Conservation (phyloP, 2,329 filamentous ascomycete species). For the Aspergillus pseudoviridinutans region DNA sequence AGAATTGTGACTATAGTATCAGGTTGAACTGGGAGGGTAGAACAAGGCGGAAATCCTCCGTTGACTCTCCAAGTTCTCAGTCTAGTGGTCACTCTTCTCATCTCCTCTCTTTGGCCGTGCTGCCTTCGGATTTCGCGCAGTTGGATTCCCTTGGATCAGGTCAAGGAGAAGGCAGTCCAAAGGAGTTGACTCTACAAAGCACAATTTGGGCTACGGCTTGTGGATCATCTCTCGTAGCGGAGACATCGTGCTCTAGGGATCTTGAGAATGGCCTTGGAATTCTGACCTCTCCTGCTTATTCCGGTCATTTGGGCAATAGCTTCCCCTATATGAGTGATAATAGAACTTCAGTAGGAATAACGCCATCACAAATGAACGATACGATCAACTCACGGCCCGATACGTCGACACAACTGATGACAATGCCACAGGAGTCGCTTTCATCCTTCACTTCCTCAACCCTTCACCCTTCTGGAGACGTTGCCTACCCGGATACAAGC, state of each 20-base stretch:
- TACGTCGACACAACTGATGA: constrained; percentile 13
- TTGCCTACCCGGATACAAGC: constrained; percentile 21
- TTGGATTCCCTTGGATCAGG: constrained; percentile 3
- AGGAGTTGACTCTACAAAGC: constrained; percentile 4
- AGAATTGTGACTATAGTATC: constrained; percentile 76
- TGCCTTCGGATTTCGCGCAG: constrained; percentile 7
- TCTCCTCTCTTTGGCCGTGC: constrained; percentile 12
- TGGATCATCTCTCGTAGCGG: constrained; percentile 11
- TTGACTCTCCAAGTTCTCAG: constrained; percentile 30
- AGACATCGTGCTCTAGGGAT: constrained; percentile 17
- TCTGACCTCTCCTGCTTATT: constrained; percentile 9
- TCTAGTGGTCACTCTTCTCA: constrained; percentile 20
- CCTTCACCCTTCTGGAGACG: constrained; percentile 11
- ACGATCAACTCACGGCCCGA: constrained; percentile 20
- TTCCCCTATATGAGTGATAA: constrained; percentile 15
- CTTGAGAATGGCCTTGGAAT: constrained; percentile 18
- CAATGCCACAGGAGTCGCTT: constrained; percentile 13
- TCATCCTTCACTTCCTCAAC: constrained; percentile 17
- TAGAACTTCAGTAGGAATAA: constrained; percentile 20
- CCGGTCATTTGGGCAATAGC: constrained; percentile 14
- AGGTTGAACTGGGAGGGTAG: constrained; percentile 77
- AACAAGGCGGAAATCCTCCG: constrained; percentile 54
- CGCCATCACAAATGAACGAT: constrained; percentile 11
- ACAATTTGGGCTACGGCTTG: constrained; percentile 13
- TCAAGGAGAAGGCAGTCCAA: constrained; percentile 2